Evolutionary conservation across 1,139 yeast genomes (phyloP), one percentile per base, ranked within the genome.

Genomic region (Pneumocystis sp.): DNA sequence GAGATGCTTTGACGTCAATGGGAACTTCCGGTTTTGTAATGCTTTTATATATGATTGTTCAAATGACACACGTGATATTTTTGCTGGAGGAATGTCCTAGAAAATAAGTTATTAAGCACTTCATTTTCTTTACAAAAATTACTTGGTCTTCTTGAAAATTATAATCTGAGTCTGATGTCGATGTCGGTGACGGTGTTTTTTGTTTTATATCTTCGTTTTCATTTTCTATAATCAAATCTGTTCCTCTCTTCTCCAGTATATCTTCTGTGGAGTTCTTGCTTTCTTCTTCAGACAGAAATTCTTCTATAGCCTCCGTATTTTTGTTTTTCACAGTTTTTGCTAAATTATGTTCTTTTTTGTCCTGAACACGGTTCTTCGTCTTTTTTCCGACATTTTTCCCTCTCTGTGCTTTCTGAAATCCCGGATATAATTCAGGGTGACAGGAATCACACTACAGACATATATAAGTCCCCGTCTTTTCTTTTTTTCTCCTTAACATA

Each of bases 391-490:
- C 42, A 64, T 66, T 63, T 66, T 66, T 56, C 66, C 65, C 42
- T 67, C n/a, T 3, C n/a, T 50, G 57, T 25, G 6, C 57, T n/a
- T 63, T 25, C 12, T 50, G 68, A 50, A 66, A 63, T 17, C 74
- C 69, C 15, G 74, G 72, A 69, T 78, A 81, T 61, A 73, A 68
- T 1, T 71, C 71, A 1, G 83, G 81, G 65, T 77, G 78, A 72
- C 89, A 85, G 40, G 75, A 73, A 67, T 78, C 79, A 73, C 88
- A 85, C 57, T 50, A 50, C 6, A 44, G 6, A 44, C 4, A 12
- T 25, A 3, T 12, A 2, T 50, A 50, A 50, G 57, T 4, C 21
- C 7, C 15, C 17, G 6, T 4, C 34, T 50, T 15, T 4, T 15
- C 31, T 12, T 12, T 25, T 50, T 50, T 12, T 25, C 12, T 29